These are phyloP conservation scores for Penicillium vulpinum DNA, from an alignment of 2,329 filamentous ascomycete genomes.

Conservation along the genomic window DNA sequence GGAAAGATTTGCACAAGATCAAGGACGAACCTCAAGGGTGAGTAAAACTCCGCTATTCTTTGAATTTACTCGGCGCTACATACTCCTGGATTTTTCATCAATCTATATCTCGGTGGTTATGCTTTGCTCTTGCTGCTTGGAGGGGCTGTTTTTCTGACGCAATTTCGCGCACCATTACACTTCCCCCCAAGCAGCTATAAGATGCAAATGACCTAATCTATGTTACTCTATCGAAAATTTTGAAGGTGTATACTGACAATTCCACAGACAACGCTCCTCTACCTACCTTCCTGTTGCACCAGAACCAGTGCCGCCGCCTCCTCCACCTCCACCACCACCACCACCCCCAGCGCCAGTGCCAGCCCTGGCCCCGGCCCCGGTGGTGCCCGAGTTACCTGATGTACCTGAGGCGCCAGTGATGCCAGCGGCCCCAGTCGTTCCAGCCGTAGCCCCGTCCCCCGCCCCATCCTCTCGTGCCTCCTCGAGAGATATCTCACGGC, in stretches of 20 bases:
- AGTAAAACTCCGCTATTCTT: constrained; percentile 40
- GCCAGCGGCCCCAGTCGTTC: neutral
- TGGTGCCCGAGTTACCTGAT: neutral
- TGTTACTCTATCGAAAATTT: constrained; percentile 7
- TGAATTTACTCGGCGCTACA: neutral
- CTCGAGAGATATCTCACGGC: constrained; percentile 41
- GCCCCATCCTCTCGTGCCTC: constrained; percentile 46
- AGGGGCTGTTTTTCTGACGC: constrained; percentile 1
- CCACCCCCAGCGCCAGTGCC: neutral
- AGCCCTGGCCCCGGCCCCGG: neutral
- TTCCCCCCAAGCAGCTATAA: neutral
- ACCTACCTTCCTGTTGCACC: constrained; percentile 61
- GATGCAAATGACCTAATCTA: neutral
- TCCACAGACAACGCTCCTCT: constrained; percentile 60
- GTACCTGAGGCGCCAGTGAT: neutral
- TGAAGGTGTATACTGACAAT: constrained; percentile 31
- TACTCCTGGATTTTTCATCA: neutral
- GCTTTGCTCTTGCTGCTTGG: constrained; percentile 1
- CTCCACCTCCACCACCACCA: neutral
- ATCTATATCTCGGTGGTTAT: neutral
- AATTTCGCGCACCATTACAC: neutral
- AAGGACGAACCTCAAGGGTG: constrained; percentile 81
- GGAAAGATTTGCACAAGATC: constrained; percentile 86
- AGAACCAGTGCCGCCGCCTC: constrained; percentile 16
- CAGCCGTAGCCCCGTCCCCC: constrained; percentile 25